Percentiles rank a stretch among this genome's conserved stretches.
These are phyloP conservation scores for Penicillium sp. DNA, from an alignment of 2,329 filamentous ascomycete genomes.

Conservation along the genomic window DNA sequence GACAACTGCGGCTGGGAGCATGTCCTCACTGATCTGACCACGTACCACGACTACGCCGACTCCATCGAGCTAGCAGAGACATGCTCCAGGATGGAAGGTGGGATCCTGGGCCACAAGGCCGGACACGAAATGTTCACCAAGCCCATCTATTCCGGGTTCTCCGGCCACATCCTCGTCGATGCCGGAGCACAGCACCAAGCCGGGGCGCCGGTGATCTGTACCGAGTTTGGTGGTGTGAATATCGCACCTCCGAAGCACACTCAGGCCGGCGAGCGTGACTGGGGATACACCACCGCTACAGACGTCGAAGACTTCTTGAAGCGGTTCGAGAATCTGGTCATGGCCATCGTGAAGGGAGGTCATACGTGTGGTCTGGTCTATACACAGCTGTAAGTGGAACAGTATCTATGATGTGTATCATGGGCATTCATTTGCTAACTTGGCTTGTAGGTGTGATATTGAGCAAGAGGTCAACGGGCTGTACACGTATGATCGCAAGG, in stretches of 20 bases:
- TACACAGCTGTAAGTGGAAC: slow-evolving; percentile 60
- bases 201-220: slow-evolving; percentile 65
- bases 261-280: slow-evolving; percentile 54
- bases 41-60: slow-evolving; percentile 70
- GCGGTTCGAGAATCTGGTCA: slow-evolving; percentile 61
- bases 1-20: slow-evolving; percentile 75
- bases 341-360: slow-evolving; percentile 59
- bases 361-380: slow-evolving; percentile 66
- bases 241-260: slow-evolving; percentile 55
- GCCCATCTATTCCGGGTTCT: slow-evolving; percentile 39
- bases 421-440: background rate
- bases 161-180: slow-evolving; percentile 45
- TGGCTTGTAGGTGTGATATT: slow-evolving; percentile 51
- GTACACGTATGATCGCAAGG: slow-evolving; percentile 63
- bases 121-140: slow-evolving; percentile 59
- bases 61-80: slow-evolving; percentile 57
- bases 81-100: slow-evolving; percentile 53
- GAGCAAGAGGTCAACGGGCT: slow-evolving; percentile 71
- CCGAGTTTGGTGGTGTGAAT: slow-evolving; percentile 70
- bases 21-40: slow-evolving; percentile 64
- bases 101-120: slow-evolving; percentile 57
- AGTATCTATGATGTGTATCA: too few relatives aligned
- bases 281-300: slow-evolving; percentile 69
- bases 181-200: slow-evolving; percentile 54
- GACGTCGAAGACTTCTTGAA: slow-evolving; percentile 62